These are phyloP conservation scores for Exophiala sideris DNA, from an alignment of 2,329 filamentous ascomycete species.

Conservation along the genomic window DNA sequence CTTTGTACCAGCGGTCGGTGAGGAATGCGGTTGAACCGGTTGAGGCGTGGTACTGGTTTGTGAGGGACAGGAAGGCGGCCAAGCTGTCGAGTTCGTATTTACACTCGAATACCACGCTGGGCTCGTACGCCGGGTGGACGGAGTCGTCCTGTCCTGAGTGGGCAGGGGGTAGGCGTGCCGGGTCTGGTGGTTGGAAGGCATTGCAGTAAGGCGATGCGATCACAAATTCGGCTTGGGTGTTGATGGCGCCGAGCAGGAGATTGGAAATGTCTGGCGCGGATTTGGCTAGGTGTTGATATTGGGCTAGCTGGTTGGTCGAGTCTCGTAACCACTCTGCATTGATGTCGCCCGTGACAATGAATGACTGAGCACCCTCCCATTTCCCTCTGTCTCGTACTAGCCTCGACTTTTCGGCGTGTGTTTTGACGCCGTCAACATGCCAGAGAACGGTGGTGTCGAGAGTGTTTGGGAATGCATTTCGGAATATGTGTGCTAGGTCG, in stretches of 20 bases:
- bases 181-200: constrained; percentile 90
- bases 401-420: constrained; percentile 36
- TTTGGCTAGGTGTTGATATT: constrained; percentile 81
- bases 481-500: constrained; percentile 87
- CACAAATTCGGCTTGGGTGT: constrained; percentile 92
- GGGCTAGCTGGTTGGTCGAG: constrained; percentile 87
- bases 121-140: constrained; percentile 85
- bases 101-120: constrained; percentile 86
- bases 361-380: constrained; percentile 85
- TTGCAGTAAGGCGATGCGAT: constrained; percentile 97
- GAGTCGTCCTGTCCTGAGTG: constrained; percentile 77
- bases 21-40: constrained; percentile 77
- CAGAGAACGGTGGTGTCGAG: constrained; percentile 87
- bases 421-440: constrained; percentile 63
- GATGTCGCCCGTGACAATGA: constrained; percentile 91
- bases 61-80: constrained; percentile 81
- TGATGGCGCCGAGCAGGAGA: constrained; percentile 87
- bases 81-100: constrained; percentile 98
- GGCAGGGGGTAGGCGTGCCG: constrained; percentile 68
- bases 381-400: constrained; percentile 52
- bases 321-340: constrained; percentile 87
- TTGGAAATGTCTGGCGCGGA: constrained; percentile 74
- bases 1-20: constrained; percentile 71
- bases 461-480: constrained; percentile 91
- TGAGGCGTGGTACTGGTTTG: constrained; percentile 80